Base-by-base conservation (phyloP, 2,329 filamentous ascomycete species). In the Penicillium sclerotigenum region DNA sequence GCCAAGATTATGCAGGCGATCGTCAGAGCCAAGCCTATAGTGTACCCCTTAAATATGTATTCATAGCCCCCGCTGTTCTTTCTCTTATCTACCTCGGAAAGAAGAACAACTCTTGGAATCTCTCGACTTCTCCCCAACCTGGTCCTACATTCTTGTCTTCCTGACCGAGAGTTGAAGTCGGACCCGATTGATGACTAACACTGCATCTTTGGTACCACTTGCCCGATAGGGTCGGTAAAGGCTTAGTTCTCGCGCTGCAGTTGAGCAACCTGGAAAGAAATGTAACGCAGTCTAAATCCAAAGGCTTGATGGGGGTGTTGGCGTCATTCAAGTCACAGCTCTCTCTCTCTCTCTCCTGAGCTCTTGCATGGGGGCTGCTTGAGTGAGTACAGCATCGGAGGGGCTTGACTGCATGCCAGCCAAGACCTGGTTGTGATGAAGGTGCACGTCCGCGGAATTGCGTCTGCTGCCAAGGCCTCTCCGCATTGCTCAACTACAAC, bases 171-270 rank as follows among this genome's bases (percentile, higher is more conserved):
- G 2, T 52, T 41, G 6, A 49, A 31, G n/a, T 31, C 20, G n/a
- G 37, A 26, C 16, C 38, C 10, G 13, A 5, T 52, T 48, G 16
- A 36, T 29, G 50, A 55, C 54, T 36, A 51, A 26, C 38, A 54
- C 40, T 22, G 37, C 47, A 24, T 54, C 20, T 26, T 24, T 42
- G 29, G 45, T 54, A 49, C 40, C 29, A 60, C 50, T 22, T 22
- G 31, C 16, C 40, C 26, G 14, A 47, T 55, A 47, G 52, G 45
- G 41, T 62, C 57, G 56, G 59, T 56, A 59, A 62, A 63, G 59
- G 62, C 61, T 64, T 64, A 55, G 36, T 56, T 58, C 45, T 20
- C 28, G 28, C 10, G 18, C 28, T 40, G 22, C 28, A 38, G 1
- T 8, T 24, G 20, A 34, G 5, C 26, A 18, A 24, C 37, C 20